A percentile compares a stretch with the other conserved stretches of the same genome.
Evolutionary conservation across 805 yeast species (phyloP).

Genomic region (Clavispora asparagi): DNA sequence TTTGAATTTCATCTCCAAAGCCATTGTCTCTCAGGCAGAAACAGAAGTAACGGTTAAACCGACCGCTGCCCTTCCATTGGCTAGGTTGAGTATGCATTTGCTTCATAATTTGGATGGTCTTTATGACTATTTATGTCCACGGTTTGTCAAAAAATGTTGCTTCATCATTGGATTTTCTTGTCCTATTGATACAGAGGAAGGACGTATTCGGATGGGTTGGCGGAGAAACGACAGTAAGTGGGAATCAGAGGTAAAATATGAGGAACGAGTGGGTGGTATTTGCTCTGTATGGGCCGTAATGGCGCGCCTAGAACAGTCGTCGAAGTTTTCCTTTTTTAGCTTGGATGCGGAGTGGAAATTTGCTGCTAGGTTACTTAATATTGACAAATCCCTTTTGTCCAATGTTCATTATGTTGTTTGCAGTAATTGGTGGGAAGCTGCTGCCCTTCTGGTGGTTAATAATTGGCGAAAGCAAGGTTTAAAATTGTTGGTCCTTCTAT

Average conservation of each 20-base stretch:
- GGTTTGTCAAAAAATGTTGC: conserved; percentile 91
- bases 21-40: conserved; percentile 86
- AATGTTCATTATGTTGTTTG: conserved; percentile 69
- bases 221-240: conserved; percentile 47
- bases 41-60: conserved; percentile 82
- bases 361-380: conserved; percentile 67
- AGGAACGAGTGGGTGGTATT: conserved; percentile 86
- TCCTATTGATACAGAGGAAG: conserved; percentile 72
- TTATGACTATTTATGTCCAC: conserved; percentile 58
- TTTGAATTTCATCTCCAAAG: conserved; percentile 78
- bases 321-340: conserved; percentile 30
- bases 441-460: conserved; percentile 49
- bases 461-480: conserved; percentile 66
- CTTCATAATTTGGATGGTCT: conserved; percentile 46
- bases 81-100: conserved; percentile 53
- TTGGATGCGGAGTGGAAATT: conserved; percentile 54
- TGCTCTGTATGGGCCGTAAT: conserved; percentile 74
- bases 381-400: conserved; percentile 42
- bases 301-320: conserved; percentile 37
- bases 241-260: conserved; percentile 64
- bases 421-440: conserved; percentile 91
- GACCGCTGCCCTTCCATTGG: conserved; percentile 74
- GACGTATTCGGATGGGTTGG: conserved; percentile 86
- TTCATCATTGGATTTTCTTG: conserved; percentile 78
- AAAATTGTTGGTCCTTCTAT: conserved; percentile 51